Conservation (phyloP, 805 yeast species). For the Kregervanrija delftensis region DNA sequence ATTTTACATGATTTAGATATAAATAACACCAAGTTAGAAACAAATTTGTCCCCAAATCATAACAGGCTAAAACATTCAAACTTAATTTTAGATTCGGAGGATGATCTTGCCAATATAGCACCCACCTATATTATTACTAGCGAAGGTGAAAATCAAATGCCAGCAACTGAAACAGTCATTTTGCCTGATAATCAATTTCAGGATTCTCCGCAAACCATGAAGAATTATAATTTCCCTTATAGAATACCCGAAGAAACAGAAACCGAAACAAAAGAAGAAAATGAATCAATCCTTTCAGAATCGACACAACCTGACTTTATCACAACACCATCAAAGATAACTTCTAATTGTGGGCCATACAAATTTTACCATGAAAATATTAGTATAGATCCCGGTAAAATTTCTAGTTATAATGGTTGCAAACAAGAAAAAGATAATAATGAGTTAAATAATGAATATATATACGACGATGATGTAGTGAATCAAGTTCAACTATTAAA, state of each 20-base stretch:
- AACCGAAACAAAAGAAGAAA: not conserved
- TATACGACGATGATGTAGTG: conserved; percentile 5
- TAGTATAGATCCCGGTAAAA: not conserved
- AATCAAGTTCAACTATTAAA: conserved; percentile 12
- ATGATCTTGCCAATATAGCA: not conserved
- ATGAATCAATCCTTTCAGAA: not conserved
- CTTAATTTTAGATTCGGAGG: not conserved
- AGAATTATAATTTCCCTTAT: conserved; percentile 6
- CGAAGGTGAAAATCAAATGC: not conserved
- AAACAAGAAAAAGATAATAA: not conserved
- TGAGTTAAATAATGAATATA: not conserved
- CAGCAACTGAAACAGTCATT: not conserved
- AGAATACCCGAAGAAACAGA: conserved; percentile 9
- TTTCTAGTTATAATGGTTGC: not conserved
- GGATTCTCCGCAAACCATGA: not conserved
- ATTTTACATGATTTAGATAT: not conserved
- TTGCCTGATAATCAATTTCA: not conserved
- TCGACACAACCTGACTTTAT: not conserved
- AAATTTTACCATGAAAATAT: not conserved
- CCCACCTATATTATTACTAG: not conserved
- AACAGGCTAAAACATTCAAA: not conserved
- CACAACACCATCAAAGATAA: not conserved
- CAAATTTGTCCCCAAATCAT: not conserved
- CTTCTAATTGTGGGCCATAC: conserved; percentile 1
- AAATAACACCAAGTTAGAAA: not conserved